Base-by-base conservation (phyloP, 2,329 filamentous ascomycete species). In the Kalaharituber pfeilii region DNA sequence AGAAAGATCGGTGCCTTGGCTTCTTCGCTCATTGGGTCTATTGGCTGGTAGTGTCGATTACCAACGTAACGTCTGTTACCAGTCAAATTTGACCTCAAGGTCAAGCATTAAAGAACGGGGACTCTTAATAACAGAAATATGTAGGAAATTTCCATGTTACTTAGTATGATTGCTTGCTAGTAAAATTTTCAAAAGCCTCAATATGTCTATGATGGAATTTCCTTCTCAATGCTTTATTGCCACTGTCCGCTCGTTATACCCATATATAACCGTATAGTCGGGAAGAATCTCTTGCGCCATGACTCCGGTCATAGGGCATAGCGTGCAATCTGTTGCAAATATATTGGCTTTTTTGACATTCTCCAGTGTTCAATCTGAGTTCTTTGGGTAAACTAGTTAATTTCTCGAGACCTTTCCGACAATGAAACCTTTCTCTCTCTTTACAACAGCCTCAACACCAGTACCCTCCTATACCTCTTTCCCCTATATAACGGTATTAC, bases 251-350 rank as follows among this genome's bases (percentile, higher is more conserved):
- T 72, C 70, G 25, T 80, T 80, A 55, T 77, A 75, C 0, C 81
- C 80, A 67, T 78, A 86, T 22, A 86, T 70, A 4, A 87, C 82
- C 0, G 79, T 81, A 65, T 76, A 79, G 56, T 86, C 81, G 0
- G 76, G 76, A 0, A 88, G 64, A 9, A 71, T 68, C 28, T 78
- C 75, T 0, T 76, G 75, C 8, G 78, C 75, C 0, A 69, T 67
- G 42, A 87, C 70, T 25, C 73, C 71, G 24, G 76, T 80, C 56
- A 77, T 72, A 0, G 82, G 75, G 6, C 82, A 81, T 51, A 88
- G 73, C 22, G 82, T 86, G 63, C 82, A 82, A 65, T 86, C 77
- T n/a, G n/a, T n/a, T n/a, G n/a, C n/a, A n/a, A n/a, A n/a, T n/a
- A n/a, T n/a, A n/a, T n/a, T n/a, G n/a, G n/a, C n/a, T n/a, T n/a